These are phyloP conservation scores for Cucurbita argyrosperma DNA, from an alignment of 306 rosid species.

Conservation along the genomic window DNA sequence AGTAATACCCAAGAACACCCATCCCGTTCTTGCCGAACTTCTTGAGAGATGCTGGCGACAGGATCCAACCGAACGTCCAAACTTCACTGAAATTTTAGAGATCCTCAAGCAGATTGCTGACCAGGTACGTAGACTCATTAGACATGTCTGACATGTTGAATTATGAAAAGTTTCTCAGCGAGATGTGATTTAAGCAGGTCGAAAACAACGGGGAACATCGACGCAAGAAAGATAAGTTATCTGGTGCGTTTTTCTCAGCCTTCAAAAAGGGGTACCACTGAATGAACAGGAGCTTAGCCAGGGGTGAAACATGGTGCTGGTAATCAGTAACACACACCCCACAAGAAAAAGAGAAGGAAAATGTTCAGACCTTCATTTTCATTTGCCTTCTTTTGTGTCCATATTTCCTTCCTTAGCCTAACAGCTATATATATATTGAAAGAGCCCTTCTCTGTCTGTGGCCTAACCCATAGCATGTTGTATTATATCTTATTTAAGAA, in stretches of 20 bases:
- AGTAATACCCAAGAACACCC: conserved; percentile 54
- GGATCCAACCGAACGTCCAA: conserved; percentile 64
- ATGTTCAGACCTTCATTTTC: neutral
- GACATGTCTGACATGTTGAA: neutral
- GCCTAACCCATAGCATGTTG: neutral
- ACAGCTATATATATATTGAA: neutral
- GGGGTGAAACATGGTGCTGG: neutral
- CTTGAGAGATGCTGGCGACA: conserved; percentile 86
- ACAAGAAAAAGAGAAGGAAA: neutral
- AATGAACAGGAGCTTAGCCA: neutral
- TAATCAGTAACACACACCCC: neutral
- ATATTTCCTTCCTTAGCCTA: neutral
- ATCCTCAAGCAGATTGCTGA: conserved; percentile 51
- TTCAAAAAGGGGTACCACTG: conserved; percentile 40
- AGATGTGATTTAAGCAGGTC: conserved; percentile 29
- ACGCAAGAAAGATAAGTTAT: conserved; percentile 33
- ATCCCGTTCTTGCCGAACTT: conserved; percentile 58
- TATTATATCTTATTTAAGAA: neutral
- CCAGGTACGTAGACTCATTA: conserved; percentile 37
- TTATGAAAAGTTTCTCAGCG: conserved; percentile 2
- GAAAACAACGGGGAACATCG: conserved; percentile 27
- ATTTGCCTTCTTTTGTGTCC: neutral
- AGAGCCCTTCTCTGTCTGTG: neutral
- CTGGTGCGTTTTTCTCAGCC: conserved; percentile 55
- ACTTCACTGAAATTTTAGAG: conserved; percentile 58